Conservation (phyloP, 495 filamentous ascomycete genomes). For the Parathielavia hyrcaniae region DNA sequence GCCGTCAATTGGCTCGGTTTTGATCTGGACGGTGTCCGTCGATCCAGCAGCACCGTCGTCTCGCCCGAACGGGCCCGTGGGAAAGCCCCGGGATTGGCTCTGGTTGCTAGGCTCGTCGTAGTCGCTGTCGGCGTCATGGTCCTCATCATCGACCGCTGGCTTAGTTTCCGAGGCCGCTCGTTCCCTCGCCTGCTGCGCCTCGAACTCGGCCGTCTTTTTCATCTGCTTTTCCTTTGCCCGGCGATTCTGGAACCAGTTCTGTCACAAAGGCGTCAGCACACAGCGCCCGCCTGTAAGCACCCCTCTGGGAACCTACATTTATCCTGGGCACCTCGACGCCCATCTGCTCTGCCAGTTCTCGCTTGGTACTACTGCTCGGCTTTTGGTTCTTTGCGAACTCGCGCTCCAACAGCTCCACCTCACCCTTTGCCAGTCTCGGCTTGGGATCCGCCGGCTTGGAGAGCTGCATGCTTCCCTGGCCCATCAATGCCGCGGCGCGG, state of each 20-base stretch:
- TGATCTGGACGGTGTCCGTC: slow-evolving; percentile 13
- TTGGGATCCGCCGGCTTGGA: slow-evolving; percentile 48
- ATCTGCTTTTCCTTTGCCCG: slow-evolving; percentile 78
- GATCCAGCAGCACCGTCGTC: slow-evolving; percentile 13
- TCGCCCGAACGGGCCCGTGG: slow-evolving; percentile 34
- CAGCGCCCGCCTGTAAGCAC: neutral
- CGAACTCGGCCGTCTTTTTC: slow-evolving; percentile 61
- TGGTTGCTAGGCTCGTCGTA: slow-evolving; percentile 30
- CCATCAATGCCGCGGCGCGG: slow-evolving; percentile 30
- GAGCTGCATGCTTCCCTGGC: slow-evolving; percentile 27
- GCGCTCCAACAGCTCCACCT: slow-evolving; percentile 68
- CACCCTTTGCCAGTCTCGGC: slow-evolving; percentile 72
- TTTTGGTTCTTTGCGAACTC: slow-evolving; percentile 72
- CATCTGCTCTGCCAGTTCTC: slow-evolving; percentile 63
- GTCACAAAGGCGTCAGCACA: slow-evolving; percentile 29
- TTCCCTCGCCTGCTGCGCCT: slow-evolving; percentile 50
- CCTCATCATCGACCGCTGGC: slow-evolving; percentile 33
- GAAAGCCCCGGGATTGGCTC: slow-evolving; percentile 31
- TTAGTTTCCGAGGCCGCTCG: slow-evolving; percentile 40
- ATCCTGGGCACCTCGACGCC: slow-evolving; percentile 68
- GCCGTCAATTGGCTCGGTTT: slow-evolving; percentile 4
- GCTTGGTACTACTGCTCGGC: slow-evolving; percentile 70
- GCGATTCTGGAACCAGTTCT: slow-evolving; percentile 94
- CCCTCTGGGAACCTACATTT: slow-evolving; percentile 52
- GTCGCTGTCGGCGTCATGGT: slow-evolving; percentile 25